A percentile compares a stretch with the other conserved stretches of the same genome.
These are phyloP conservation scores for Rhizophagus sp. DNA, from an alignment of 192 early-diverging fungal species.

Conservation along the genomic window DNA sequence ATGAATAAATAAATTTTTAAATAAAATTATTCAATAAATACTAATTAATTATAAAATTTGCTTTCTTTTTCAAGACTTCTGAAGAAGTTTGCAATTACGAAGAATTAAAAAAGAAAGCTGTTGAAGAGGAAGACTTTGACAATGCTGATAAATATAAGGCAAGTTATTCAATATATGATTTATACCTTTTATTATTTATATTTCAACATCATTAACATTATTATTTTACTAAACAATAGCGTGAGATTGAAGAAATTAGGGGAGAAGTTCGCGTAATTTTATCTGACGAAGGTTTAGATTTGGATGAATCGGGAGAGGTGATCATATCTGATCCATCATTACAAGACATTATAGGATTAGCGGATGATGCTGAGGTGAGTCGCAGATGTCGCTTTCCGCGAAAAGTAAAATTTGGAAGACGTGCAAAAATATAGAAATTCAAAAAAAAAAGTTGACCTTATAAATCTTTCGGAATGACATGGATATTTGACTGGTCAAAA, in stretches of 20 bases:
- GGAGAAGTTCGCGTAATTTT: not conserved
- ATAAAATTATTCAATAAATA: not conserved
- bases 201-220: not conserved
- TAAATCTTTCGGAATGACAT: not conserved
- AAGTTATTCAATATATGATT: not conserved
- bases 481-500: not conserved
- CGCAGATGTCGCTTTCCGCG: not conserved
- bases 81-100: conserved; percentile 39
- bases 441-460: not conserved
- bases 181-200: not conserved
- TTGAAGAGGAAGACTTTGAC: conserved; percentile 75
- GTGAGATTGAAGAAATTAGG: conserved; percentile 14
- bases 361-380: conserved; percentile 10
- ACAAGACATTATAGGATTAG: conserved; percentile 25
- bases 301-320: conserved; percentile 28
- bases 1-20: not conserved
- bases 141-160: conserved; percentile 73
- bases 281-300: conserved; percentile 34
- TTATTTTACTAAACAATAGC: not conserved
- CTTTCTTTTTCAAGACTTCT: not conserved
- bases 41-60: not conserved
- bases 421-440: not conserved
- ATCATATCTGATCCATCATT: conserved; percentile 13
- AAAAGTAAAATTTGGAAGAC: not conserved
- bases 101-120: conserved; percentile 56